Base-by-base conservation (phyloP, 2,329 filamentous ascomycete species). In the Botrytis cinerea region DNA sequence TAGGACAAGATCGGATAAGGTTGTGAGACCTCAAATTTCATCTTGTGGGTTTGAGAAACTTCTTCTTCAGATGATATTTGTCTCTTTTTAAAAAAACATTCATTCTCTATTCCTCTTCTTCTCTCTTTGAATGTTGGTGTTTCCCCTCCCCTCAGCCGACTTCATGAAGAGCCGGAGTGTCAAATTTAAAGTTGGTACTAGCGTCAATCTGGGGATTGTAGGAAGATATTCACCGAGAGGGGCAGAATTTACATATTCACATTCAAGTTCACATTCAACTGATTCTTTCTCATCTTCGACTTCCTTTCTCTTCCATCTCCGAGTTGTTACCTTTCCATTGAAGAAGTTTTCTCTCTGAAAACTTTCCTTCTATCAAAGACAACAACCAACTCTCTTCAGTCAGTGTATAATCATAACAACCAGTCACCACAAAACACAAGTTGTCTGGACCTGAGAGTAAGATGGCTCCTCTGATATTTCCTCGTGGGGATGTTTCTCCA, bases 401-500 rank as follows among this genome's bases (percentile, higher is more conserved):
- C 35, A 25, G 35, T n/a, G 59, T 61, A 25, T 40, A 38, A 40
- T 25, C 59, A 46, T 22, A 62, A 48, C 14, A 48, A 63, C 4
- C 25, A 35, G 43, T 22, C 35, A 10, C 35, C 16, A 40, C 1
- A 18, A 6, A 18, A 51, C 25, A 40, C 10, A 38, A 64, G 59
- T 48, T 25, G 16, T 64, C 45, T 9, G 28, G 8, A 28, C 32
- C 10, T 43, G 18, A 35, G n/a, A 28, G 32, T 20, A 38, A 18
- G 8, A 63, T 73, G 71, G 40, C 51, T 10, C 38, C 60, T 46
- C 12, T 62, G 25, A n/a, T 57, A 16, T 2, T 69, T 28, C 32
- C 69, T 51, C 72, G 75, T 9, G 74, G 75, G 16, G 70, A 71
- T 32, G 72, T 75, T n/a, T 75, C 70, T 64, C 77, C 78, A 5